Conservation (phyloP, 1,139 yeast species). For the Hansenula sp. region DNA sequence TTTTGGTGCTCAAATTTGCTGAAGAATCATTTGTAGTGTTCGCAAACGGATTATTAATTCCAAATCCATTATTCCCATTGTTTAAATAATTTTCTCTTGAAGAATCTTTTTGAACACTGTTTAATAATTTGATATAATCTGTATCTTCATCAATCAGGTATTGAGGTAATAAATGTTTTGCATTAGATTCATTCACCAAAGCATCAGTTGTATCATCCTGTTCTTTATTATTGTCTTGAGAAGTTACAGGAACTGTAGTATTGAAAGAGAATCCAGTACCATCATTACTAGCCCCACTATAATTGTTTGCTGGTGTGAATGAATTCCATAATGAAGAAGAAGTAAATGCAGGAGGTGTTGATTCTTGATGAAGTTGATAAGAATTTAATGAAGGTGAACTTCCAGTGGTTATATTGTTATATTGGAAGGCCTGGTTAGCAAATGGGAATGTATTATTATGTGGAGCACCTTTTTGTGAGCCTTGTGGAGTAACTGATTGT, state of each 20-base stretch:
- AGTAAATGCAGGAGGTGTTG: conserved; percentile 2
- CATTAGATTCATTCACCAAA: conserved; percentile 16
- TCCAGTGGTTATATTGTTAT: neutral
- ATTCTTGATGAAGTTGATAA: conserved; percentile 1
- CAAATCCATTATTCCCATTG: neutral
- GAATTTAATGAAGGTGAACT: conserved; percentile 5
- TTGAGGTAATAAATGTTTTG: conserved; percentile 19
- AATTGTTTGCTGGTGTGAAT: neutral
- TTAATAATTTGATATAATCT: conserved; percentile 5
- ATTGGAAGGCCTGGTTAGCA: neutral
- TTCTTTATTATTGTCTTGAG: too few species aligned
- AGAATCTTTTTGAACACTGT: conserved; percentile 1
- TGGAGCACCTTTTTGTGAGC: neutral
- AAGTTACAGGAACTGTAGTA: conserved; percentile 4
- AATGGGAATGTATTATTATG: neutral
- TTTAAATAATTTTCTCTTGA: neutral
- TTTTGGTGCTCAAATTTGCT: conserved; percentile 10
- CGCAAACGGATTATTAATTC: conserved; percentile 1
- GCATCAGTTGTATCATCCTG: conserved; percentile 6
- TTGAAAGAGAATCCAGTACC: conserved; percentile 5
- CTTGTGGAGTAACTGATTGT: too few species aligned
- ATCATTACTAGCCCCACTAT: neutral
- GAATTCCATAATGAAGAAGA: conserved; percentile 14
- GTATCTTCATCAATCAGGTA: conserved; percentile 21
- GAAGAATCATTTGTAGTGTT: conserved; percentile 7